Percentiles rank a stretch among this genome's conserved stretches.
These are phyloP conservation scores for Calocybe cyanea DNA, from an alignment of 768 basidiomycete species.

Conservation along the genomic window DNA sequence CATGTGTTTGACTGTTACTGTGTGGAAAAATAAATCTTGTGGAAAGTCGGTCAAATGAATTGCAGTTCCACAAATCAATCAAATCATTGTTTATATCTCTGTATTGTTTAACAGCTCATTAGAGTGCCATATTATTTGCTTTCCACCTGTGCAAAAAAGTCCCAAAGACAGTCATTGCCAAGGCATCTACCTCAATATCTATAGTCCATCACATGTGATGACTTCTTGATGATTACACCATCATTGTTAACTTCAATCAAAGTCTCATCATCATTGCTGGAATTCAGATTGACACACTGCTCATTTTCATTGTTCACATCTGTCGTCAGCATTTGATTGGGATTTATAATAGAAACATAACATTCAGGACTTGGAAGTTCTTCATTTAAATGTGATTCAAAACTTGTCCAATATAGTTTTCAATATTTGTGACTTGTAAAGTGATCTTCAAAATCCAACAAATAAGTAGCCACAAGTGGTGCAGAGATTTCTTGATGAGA, in stretches of 20 bases:
- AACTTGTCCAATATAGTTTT: constrained; percentile 30
- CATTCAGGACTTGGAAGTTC: constrained; percentile 22
- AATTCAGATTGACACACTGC: neutral
- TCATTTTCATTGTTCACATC: neutral
- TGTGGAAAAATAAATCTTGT: no score
- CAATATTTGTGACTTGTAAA: constrained; percentile 33
- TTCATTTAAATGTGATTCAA: constrained; percentile 23
- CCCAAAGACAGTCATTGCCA: neutral
- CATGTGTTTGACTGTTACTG: no score
- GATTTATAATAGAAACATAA: constrained; percentile 5
- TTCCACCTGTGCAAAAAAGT: neutral
- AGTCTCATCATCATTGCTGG: constrained; percentile 5
- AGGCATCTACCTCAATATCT: neutral
- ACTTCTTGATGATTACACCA: neutral
- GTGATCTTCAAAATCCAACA: constrained; percentile 31
- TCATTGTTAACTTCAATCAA: neutral
- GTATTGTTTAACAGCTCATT: neutral
- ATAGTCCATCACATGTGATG: neutral
- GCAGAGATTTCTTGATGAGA: constrained; percentile 35
- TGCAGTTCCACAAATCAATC: no score
- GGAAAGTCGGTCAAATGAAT: no score
- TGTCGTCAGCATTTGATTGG: neutral
- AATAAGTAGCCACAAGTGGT: constrained; percentile 32
- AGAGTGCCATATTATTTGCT: neutral
- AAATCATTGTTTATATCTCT: no score